Evolutionary conservation across 2,329 filamentous ascomycete genomes (phyloP).

Genomic region (Anthostomella pinea): DNA sequence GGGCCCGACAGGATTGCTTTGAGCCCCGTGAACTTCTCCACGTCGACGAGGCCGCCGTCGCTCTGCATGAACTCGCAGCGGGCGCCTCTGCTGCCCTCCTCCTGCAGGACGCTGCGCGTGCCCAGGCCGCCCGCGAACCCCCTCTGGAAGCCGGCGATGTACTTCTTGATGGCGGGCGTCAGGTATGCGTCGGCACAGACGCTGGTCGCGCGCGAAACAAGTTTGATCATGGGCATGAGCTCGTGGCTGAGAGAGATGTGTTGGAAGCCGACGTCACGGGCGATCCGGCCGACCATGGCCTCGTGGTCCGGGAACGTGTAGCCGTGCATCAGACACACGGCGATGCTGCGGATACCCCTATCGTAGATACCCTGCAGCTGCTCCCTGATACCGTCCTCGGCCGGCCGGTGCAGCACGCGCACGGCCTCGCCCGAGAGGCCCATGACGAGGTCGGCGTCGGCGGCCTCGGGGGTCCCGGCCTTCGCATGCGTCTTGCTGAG

Average conservation of each 20-base stretch:
- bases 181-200: conserved; percentile 79
- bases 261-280: conserved; percentile 74
- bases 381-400: conserved; percentile 51
- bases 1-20: conserved; percentile 85
- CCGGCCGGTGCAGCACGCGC: conserved; percentile 63
- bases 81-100: conserved; percentile 63
- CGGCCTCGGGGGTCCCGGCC: conserved; percentile 45
- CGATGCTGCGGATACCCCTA: conserved; percentile 73
- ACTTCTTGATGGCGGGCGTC: conserved; percentile 75
- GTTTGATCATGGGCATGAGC: conserved; percentile 88
- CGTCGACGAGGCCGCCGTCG: conserved; percentile 71
- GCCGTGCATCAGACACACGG: conserved; percentile 87
- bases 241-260: conserved; percentile 80
- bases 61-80: conserved; percentile 96
- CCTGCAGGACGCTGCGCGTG: conserved; percentile 67
- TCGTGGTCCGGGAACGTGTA: conserved; percentile 92
- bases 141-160: conserved; percentile 69
- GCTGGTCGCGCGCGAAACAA: conserved; percentile 71
- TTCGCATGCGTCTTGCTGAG: conserved; percentile 53
- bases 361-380: conserved; percentile 67
- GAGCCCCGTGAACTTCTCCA: conserved; percentile 78
- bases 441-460: conserved; percentile 58
- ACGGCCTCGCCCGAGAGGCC: conserved; percentile 74
- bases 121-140: conserved; percentile 82
- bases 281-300: conserved; percentile 70